Base-by-base conservation (phyloP, 208 protist species). In the Porcisia deanei region DNA sequence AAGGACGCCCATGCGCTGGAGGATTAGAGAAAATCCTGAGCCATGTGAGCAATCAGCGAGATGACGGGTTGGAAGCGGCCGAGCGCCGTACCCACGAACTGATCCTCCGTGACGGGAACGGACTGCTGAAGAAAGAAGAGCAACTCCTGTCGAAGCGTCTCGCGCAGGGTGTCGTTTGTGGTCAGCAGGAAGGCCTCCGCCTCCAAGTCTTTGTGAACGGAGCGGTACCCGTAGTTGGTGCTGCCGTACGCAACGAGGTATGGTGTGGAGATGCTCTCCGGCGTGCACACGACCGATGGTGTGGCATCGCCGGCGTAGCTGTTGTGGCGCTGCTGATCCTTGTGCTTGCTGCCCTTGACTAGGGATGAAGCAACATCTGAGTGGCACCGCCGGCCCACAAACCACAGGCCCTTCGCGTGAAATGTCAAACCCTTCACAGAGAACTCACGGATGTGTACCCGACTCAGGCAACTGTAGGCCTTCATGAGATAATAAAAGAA, bases 171-270 rank as follows among this genome's bases (percentile, higher is more conserved):
- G 16, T 65, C 49, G 82, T 91, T 84, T 18, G 76, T 76, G 12
- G 91, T 95, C 68, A 88, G 85, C 25, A 97, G 64, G 67, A 95
- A 86, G 55, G 77, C 84, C 76, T 91, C 85, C 45, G 84, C 79
- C 86, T 97, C 94, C 22, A 97, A 83, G 67, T 97, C 94, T 60
- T 91, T 92, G 77, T 94, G 85, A 1, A 93, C 89, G 34, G 88
- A 94, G 63, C 94, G 94, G 75, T 91, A 87, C 12, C 94, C 92
- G 61, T 95, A 95, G 85, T 97, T 97, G 63, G 90, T 95, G 83
- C 91, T 96, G 71, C 94, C 92, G 81, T 95, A 91, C 7, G 90
- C 83, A 14, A 93, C 89, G n/a, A 94, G 73, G 72, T 91, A 91
- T 43, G 88, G 89, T n/a, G 81, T 67, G 7, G 77, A 75, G 47